Base-by-base conservation (phyloP, 495 filamentous ascomycete genomes). In the Hypoxylon fragiforme region DNA sequence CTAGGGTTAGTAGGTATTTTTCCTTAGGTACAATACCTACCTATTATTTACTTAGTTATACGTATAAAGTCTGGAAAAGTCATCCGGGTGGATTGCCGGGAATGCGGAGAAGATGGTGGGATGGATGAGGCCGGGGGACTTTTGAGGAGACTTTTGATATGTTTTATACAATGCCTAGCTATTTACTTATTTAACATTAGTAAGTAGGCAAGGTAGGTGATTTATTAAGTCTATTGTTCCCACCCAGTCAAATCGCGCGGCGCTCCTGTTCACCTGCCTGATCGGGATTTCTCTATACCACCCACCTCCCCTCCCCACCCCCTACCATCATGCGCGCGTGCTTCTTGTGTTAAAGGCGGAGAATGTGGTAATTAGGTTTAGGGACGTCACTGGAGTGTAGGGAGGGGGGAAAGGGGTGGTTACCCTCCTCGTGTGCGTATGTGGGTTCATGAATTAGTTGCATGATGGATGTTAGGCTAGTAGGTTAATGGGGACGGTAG, bases 201-300 rank as follows among this genome's bases (percentile, higher is more conserved):
- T n/a, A n/a, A n/a, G n/a, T n/a, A n/a, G n/a, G n/a, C n/a, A n/a
- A n/a, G n/a, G n/a, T n/a, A n/a, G 24, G 22, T 45, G 31, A 21
- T 44, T n/a, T n/a, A n/a, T n/a, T 39, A 40, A 35, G 45, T 42
- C 30, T 21, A 24, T 7, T 8, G 14, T 26, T 16, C 16, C 9
- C 12, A 34, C 13, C 59, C 53, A 63, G 54, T 63, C 34, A 63
- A 18, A 46, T 47, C 24, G 31, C 49, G 12, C 35, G 39, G 26
- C 44, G n/a, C 24, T 11, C 19, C 43, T 46, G 54, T 54, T 54
- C 54, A 63, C 59, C 59, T 63, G 59, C 54, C 54, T 28, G 11
- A 58, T 63, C 19, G 44, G 54, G 59, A 12, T 24, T 22, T 2
- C 20, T 12, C 8, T 9, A 4, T 28, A 28, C 24, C 24, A 4